Evolutionary conservation across 345 rosid genomes (phyloP), one percentile per base, ranked within the genome.

Genomic region (Murraya koenigii): DNA sequence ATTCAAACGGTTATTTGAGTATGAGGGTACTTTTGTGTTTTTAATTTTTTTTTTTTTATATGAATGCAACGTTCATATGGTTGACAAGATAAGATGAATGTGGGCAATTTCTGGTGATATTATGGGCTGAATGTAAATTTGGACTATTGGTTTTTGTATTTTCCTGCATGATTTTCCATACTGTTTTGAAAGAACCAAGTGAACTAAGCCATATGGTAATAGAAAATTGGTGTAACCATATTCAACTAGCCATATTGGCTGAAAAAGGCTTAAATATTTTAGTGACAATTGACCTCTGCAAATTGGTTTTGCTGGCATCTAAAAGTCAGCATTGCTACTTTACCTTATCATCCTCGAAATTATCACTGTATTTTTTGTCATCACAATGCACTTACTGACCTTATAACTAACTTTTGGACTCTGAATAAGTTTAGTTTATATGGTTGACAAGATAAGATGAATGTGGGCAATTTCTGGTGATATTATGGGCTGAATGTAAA

Each of bases 181-280:
- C 67, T 79, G 44, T 23, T 74, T 0, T 1, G 72, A 65, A 35
- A 26, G 25, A 73, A 60, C 63, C 10, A 73, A n/a, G 67, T 72
- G 61, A 44, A 60, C 9, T 59, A 17, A 32, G 52, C 17, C 55
- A 39, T 39, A 17, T 9, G 19, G 7, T 38, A 6, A 19, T 8
- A 17, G 56, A 59, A n/a, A 39, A 15, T 35, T 23, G 41, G 54
- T 25, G 22, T 35, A 25, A 39, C 28, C 23, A 15, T 61, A 13
- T 6, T 14, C 30, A 38, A 39, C 25, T 19, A 28, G 11, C 19
- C 25, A 17, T 26, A 39, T 19, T 26, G 56, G 74, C 30, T 71
- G 28, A 25, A 17, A 60, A 56, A 28, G 19, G 17, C 36, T 59
- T 59, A 35, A 25, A 4, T 73, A 36, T 49, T 23, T 47, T 72